Base-by-base conservation (phyloP, 2,329 filamentous ascomycete species). In the Paraphaeosphaeria minitans region DNA sequence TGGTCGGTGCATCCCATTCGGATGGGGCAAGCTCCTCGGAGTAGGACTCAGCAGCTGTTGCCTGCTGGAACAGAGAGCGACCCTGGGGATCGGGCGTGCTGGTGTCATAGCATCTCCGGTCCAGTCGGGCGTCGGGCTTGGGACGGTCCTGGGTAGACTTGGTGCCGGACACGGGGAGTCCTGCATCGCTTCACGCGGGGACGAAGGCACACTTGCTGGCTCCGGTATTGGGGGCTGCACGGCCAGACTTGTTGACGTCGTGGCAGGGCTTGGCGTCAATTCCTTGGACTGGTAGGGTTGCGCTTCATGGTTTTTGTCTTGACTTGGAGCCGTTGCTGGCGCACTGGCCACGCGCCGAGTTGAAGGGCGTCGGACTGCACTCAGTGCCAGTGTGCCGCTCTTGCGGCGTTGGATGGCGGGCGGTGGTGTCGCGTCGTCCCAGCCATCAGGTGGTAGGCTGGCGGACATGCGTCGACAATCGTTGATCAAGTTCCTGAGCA, bases 361-460 rank as follows among this genome's bases (percentile, higher is more conserved):
- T 29, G 24, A 31, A 8, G 2, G 29, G 1, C 2, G n/a, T n/a
- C 22, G 16, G 19, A n/a, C 37, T 8, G 41, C 2, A 31, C 51
- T 46, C 39, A 46, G 9, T 3, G 55, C 47, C 42, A 67, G 49
- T 3, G 61, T 37, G 4, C 62, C 65, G 52, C 54, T 65, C 3
- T 35, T 10, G 16, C 55, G 51, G 3, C 61, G 55, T n/a, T 58
- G 45, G 21, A 64, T 22, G 5, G 35, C 29, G 12, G 39, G 12
- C 5, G 29, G 10, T 7, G 45, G 39, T 13, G 24, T 13, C 1
- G 49, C 39, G 5, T 37, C 16, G 21, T 61, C 55, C 64, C 61
- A 69, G 10, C 49, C 52, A 29, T 69, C 62, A 10, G 63, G 64
- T n/a, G 61, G 64, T 9, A 70, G 51, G 19, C n/a, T 56, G 1